A percentile compares a stretch with the other conserved stretches of the same genome.
phyloP scores from a whole-genome alignment of 495 filamentous ascomycete species.

The Paragyromitra xinjiangensis region DNA sequence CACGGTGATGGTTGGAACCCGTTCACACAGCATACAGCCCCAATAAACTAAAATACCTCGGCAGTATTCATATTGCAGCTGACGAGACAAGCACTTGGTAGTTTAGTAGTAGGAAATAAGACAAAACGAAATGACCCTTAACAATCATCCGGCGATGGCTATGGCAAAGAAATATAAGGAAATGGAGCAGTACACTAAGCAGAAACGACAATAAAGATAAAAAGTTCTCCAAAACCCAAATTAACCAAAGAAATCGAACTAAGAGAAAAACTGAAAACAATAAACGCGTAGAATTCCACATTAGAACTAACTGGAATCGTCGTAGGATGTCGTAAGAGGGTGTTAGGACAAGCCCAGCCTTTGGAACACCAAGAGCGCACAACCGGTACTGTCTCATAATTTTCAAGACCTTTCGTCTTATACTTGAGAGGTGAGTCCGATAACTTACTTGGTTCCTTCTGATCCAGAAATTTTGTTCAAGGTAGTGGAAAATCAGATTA shows the following conservation, averaged over 20 bases:
- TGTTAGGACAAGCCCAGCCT: too few species aligned
- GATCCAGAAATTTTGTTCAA: background rate
- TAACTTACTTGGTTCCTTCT: background rate
- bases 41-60: too few species aligned
- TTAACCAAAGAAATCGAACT: background rate
- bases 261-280: background rate
- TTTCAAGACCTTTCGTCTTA: background rate
- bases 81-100: too few species aligned
- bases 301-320: background rate
- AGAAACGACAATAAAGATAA: background rate
- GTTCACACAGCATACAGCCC: too few species aligned
- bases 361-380: background rate
- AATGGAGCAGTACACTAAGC: background rate
- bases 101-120: too few species aligned
- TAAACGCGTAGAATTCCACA: background rate
- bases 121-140: too few species aligned
- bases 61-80: too few species aligned
- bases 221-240: background rate
- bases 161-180: background rate
- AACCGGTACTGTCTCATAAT: background rate
- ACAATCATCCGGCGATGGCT: background rate
- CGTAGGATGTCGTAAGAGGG: too few species aligned
- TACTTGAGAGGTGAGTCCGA: background rate
- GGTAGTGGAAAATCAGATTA: background rate
- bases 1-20: too few species aligned